These are phyloP conservation scores for Mycena filopes DNA, from an alignment of 768 basidiomycete species.

Conservation along the genomic window DNA sequence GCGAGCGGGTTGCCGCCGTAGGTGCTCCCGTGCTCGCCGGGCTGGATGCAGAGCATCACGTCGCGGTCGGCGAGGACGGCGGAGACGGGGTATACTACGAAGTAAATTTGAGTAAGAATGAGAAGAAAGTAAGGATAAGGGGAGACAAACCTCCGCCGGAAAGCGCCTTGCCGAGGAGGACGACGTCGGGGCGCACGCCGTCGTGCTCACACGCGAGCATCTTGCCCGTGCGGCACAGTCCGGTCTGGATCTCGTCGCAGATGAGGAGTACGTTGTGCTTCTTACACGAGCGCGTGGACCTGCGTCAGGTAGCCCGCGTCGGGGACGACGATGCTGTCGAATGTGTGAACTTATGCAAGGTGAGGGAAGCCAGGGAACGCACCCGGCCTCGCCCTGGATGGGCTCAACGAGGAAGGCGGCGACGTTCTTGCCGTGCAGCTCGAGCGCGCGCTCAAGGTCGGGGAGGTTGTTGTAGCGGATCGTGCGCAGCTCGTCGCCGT, in stretches of 20 bases:
- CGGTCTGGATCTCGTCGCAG: conserved; percentile 98
- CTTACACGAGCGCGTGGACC: conserved; percentile 86
- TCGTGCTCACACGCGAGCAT: conserved; percentile 93
- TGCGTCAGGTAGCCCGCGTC: conserved; percentile 84
- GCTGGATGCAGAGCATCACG: conserved; percentile 94
- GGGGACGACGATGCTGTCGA: conserved; percentile 87
- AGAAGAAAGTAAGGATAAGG: neutral
- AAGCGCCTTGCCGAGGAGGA: conserved; percentile 95
- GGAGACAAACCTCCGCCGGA: conserved; percentile 85
- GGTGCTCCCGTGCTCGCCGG: conserved; percentile 96
- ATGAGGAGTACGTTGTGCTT: conserved; percentile 95
- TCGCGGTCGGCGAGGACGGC: conserved; percentile 91
- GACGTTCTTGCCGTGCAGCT: conserved; percentile 81
- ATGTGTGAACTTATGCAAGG: conserved; percentile 9
- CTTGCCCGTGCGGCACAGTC: conserved; percentile 92
- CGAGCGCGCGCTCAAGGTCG: conserved; percentile 85
- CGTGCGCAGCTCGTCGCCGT: conserved; percentile 59
- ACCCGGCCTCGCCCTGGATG: conserved; percentile 99
- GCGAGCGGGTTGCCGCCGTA: conserved; percentile 97
- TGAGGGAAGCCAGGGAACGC: neutral
- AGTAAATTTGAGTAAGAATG: neutral
- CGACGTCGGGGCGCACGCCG: conserved; percentile 87
- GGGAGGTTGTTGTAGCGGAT: conserved; percentile 88
- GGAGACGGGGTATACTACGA: conserved; percentile 98
- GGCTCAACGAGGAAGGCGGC: conserved; percentile 98